Conservation (phyloP, 257 asterid species). For the Eustoma russellianum region DNA sequence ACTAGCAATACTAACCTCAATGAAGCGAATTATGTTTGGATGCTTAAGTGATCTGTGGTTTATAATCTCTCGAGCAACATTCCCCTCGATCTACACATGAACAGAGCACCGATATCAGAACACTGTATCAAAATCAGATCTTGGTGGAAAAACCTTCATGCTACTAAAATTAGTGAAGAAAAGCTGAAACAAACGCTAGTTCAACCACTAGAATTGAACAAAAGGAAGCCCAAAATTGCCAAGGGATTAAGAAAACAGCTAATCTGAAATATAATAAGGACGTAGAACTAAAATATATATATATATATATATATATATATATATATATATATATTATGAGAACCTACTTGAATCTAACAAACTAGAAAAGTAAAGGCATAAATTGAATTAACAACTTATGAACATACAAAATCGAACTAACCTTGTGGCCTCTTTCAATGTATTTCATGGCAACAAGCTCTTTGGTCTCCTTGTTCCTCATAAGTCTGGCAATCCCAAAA, state of each 20-base stretch:
- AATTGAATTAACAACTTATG: too few relatives aligned
- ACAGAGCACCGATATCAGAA: neutral
- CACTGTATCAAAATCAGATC: neutral
- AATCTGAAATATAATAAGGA: too few relatives aligned
- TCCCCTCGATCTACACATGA: conserved; percentile 56
- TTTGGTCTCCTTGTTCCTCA: conserved; percentile 60
- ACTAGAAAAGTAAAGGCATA: too few relatives aligned
- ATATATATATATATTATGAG: too few relatives aligned
- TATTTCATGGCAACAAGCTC: conserved; percentile 79
- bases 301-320: too few relatives aligned
- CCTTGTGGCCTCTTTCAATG: conserved; percentile 76
- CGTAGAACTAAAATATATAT: too few relatives aligned
- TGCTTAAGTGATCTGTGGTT: conserved; percentile 75
- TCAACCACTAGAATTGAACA: too few relatives aligned
- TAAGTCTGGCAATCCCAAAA: conserved; percentile 71
- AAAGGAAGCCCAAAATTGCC: too few relatives aligned
- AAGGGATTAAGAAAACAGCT: too few relatives aligned
- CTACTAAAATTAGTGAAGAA: neutral
- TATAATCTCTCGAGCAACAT: conserved; percentile 74
- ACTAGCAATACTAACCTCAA: conserved; percentile 36
- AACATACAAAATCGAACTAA: neutral
- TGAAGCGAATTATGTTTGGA: conserved; percentile 79
- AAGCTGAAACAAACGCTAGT: neutral
- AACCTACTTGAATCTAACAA: too few relatives aligned
- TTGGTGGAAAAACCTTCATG: too few relatives aligned